A percentile compares a stretch with the other conserved stretches of the same genome.
Conservation (phyloP, 768 basidiomycete species). For the Russula sp. region DNA sequence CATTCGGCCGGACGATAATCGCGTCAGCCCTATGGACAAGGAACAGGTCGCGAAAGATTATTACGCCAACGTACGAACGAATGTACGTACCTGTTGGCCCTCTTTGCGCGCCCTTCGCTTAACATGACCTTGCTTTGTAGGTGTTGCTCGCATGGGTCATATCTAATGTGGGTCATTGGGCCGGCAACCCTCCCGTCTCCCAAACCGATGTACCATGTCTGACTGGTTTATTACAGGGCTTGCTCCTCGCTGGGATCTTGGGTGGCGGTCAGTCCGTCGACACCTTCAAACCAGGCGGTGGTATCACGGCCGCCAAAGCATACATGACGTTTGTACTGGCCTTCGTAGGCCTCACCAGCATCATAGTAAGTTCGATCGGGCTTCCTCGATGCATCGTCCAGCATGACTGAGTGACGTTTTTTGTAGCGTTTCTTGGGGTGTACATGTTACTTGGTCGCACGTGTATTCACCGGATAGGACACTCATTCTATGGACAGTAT, state of each 20-base stretch:
- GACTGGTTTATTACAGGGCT: slow-evolving; percentile 44
- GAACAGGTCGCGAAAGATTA: slow-evolving; percentile 79
- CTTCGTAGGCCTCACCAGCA: slow-evolving; percentile 77
- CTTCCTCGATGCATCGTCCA: not conserved
- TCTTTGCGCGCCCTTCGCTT: not conserved
- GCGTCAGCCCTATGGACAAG: slow-evolving; percentile 52
- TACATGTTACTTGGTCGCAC: slow-evolving; percentile 51
- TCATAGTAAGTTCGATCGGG: slow-evolving; percentile 43
- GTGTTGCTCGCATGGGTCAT: slow-evolving; percentile 78
- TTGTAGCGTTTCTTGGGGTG: slow-evolving; percentile 58
- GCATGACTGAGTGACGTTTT: slow-evolving; percentile 27
- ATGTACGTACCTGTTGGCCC: slow-evolving; percentile 42
- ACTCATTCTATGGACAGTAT: slow-evolving; percentile 7
- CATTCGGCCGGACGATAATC: slow-evolving; percentile 30
- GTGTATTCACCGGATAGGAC: slow-evolving; percentile 50
- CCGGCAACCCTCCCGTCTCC: not conserved
- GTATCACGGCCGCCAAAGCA: slow-evolving; percentile 58
- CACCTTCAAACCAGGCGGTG: slow-evolving; percentile 54
- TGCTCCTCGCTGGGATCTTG: slow-evolving; percentile 68
- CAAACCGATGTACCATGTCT: not conserved
- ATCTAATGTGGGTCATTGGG: slow-evolving; percentile 59
- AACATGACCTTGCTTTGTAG: slow-evolving; percentile 34
- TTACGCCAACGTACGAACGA: slow-evolving; percentile 84
- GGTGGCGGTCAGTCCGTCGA: slow-evolving; percentile 54
- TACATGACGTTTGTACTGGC: slow-evolving; percentile 79